Evolutionary conservation across 208 protist genomes (phyloP).

Genomic region (Acanthamoeba rhysodes): DNA sequence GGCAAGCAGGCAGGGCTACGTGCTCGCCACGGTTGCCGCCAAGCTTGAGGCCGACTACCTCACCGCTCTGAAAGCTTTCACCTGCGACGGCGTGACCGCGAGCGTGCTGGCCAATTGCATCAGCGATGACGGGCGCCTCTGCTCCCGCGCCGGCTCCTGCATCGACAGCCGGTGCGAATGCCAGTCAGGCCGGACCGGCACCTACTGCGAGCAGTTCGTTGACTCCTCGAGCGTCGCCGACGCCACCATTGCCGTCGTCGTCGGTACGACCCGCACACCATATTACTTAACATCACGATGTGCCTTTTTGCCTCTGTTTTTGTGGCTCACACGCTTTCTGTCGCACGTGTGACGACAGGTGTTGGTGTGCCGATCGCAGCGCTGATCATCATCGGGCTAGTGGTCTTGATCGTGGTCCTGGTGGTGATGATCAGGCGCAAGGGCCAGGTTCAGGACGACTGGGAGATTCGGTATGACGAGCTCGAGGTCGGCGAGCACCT

Average conservation of each 20-base stretch:
- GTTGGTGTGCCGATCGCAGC: background rate
- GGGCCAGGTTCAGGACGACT: background rate
- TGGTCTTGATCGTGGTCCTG: background rate
- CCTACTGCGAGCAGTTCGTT: background rate
- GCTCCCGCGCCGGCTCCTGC: constrained; percentile 31
- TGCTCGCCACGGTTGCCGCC: background rate
- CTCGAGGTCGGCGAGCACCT: constrained; percentile 34
- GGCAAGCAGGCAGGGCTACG: constrained; percentile 52
- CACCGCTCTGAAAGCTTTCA: background rate
- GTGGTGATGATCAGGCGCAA: background rate
- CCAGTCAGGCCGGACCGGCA: background rate
- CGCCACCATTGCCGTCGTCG: background rate
- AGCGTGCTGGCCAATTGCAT: constrained; percentile 40
- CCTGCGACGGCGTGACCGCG: background rate
- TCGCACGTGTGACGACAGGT: background rate
- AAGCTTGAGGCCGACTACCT: background rate
- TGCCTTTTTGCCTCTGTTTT: background rate
- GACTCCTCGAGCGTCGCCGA: background rate
- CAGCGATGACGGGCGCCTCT: background rate
- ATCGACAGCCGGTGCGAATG: background rate
- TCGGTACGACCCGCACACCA: background rate
- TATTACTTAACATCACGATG: background rate
- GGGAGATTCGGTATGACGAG: constrained; percentile 64
- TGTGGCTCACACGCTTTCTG: background rate
- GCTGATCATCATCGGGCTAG: background rate